Evolutionary conservation across 2,329 filamentous ascomycete genomes (phyloP).

Genomic region (Aspergillus sp.): DNA sequence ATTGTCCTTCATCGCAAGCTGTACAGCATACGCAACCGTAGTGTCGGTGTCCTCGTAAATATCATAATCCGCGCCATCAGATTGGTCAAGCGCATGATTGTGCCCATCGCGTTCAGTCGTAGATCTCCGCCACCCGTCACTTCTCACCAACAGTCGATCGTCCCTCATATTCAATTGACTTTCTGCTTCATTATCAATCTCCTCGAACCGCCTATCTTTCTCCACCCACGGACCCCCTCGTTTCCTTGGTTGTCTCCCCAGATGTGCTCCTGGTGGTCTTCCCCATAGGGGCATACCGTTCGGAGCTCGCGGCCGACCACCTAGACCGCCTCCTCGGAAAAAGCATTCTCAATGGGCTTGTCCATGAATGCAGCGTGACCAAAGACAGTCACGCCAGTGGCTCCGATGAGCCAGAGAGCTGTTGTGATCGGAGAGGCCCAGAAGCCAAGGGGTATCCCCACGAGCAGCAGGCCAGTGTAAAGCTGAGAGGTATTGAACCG

Average conservation of each 20-base stretch:
- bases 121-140: conserved; percentile 42
- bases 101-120: conserved; percentile 50
- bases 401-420: conserved; percentile 93
- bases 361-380: conserved; percentile 96
- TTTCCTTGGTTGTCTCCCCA: conserved; percentile 64
- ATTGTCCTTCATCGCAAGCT: conserved; percentile 63
- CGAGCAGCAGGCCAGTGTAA: conserved; percentile 83
- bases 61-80: conserved; percentile 55
- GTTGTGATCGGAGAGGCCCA: conserved; percentile 83
- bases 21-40: conserved; percentile 52
- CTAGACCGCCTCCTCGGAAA: conserved; percentile 99
- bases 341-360: conserved; percentile 99
- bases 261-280: conserved; percentile 95
- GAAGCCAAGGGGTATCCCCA: conserved; percentile 83
- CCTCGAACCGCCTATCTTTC: conserved; percentile 46
- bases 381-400: conserved; percentile 88
- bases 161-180: conserved; percentile 42
- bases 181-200: conserved; percentile 43
- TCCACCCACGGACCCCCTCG: conserved; percentile 59
- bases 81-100: conserved; percentile 50
- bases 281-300: conserved; percentile 88
- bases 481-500: conserved; percentile 89
- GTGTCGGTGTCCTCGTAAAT: conserved; percentile 58
- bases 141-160: conserved; percentile 31
- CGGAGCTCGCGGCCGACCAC: conserved; percentile 99